Conservation (phyloP, 192 early-diverging fungal genomes). For the Diversispora epigaea region DNA sequence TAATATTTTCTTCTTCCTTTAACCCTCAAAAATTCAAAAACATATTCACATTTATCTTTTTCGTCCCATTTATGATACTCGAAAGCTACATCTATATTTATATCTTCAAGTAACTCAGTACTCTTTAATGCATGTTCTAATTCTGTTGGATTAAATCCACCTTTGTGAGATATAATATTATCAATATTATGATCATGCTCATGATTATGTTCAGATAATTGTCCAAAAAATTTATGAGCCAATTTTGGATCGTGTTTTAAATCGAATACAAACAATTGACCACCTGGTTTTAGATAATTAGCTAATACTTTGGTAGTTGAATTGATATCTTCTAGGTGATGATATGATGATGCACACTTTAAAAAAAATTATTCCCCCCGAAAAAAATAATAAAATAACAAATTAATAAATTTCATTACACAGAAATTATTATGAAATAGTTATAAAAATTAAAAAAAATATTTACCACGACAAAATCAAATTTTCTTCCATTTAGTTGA, state of each 20-base stretch:
- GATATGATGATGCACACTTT: constrained; percentile 32
- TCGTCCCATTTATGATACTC: neutral
- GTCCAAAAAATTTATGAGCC: neutral
- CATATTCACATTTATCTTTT: constrained; percentile 5
- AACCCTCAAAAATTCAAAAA: constrained; percentile 19
- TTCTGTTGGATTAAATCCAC: constrained; percentile 24
- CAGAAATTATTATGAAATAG: neutral
- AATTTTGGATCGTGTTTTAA: neutral
- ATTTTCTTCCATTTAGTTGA: constrained; percentile 30
- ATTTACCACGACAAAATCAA: constrained; percentile 28
- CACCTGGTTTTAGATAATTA: constrained; percentile 23
- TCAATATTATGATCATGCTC: neutral
- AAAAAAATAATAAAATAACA: no score
- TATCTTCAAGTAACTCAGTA: constrained; percentile 11
- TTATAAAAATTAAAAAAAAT: neutral
- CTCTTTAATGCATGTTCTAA: neutral
- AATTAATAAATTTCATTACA: neutral
- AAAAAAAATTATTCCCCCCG: neutral
- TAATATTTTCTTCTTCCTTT: constrained; percentile 20
- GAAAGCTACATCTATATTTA: constrained; percentile 3
- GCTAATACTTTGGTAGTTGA: neutral
- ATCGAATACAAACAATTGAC: constrained; percentile 26
- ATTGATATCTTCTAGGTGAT: constrained; percentile 2
- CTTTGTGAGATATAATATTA: neutral
- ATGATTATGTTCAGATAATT: no score